Percentiles rank a stretch among this genome's conserved stretches.
These are phyloP conservation scores for Chrysoporthe austroafricana DNA, from an alignment of 2,329 filamentous ascomycete genomes.

Conservation along the genomic window DNA sequence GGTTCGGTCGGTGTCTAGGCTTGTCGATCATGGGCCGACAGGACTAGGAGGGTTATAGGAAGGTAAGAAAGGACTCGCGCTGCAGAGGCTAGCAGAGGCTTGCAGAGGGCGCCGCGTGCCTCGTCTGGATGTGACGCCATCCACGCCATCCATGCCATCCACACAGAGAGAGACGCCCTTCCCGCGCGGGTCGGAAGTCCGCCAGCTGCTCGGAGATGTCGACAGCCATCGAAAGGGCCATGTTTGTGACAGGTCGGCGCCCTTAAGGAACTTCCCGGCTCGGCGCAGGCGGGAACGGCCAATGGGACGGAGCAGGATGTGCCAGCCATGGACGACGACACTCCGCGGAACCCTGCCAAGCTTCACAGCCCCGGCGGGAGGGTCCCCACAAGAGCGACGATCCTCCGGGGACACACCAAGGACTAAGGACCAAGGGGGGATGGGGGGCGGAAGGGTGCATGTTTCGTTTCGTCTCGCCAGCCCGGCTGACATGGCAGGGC, in stretches of 20 bases:
- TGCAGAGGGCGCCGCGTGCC: background rate
- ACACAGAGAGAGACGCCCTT: background rate
- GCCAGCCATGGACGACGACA: background rate
- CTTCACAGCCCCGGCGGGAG: background rate
- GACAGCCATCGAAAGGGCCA: background rate
- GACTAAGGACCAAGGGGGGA: background rate
- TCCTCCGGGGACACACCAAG: background rate
- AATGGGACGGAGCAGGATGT: background rate
- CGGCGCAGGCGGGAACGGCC: background rate
- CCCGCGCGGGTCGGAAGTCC: background rate
- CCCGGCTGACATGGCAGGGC: background rate
- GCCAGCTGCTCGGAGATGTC: constrained; percentile 1
- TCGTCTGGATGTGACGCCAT: constrained; percentile 1
- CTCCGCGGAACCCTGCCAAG: background rate
- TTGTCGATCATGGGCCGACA: background rate
- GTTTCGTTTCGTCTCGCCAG: background rate
- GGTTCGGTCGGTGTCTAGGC: background rate
- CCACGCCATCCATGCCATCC: background rate
- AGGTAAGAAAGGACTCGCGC: background rate
- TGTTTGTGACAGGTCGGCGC: background rate
- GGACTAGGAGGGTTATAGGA: background rate
- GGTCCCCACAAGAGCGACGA: background rate
- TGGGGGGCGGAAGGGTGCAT: background rate
- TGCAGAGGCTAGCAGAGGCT: too few relatives aligned
- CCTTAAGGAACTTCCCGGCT: background rate